These are phyloP conservation scores for Mycena chlorophos DNA, from an alignment of 768 basidiomycete genomes.

Conservation along the genomic window DNA sequence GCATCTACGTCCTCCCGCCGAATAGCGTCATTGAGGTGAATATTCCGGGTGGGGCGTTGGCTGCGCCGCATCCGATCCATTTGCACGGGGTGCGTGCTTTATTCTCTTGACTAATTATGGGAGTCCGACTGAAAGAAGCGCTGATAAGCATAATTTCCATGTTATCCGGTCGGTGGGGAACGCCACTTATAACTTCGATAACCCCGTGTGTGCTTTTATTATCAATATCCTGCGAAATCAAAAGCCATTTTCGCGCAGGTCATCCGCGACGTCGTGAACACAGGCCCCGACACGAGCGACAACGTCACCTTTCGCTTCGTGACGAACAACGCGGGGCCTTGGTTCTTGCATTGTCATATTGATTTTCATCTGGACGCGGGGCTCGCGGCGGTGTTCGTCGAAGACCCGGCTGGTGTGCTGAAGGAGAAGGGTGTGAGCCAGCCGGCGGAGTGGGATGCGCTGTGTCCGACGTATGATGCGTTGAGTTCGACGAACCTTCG, in stretches of 20 bases:
- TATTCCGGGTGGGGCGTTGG: conserved; percentile 29
- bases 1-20: conserved; percentile 38
- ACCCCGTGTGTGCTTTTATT: too few relatives aligned
- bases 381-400: too few relatives aligned
- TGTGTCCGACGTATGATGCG: too few relatives aligned
- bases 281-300: conserved; percentile 7
- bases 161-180: conserved; percentile 33
- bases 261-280: conserved; percentile 15
- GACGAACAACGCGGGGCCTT: conserved; percentile 17
- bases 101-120: too few relatives aligned
- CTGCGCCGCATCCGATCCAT: conserved; percentile 16
- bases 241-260: too few relatives aligned
- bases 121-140: not conserved
- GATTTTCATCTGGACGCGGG: conserved; percentile 15
- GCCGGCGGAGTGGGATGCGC: too few relatives aligned
- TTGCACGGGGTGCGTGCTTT: conserved; percentile 16
- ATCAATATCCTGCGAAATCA: too few relatives aligned
- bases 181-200: conserved; percentile 30
- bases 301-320: conserved; percentile 19
- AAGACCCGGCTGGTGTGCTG: too few relatives aligned
- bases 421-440: too few relatives aligned
- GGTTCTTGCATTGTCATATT: conserved; percentile 19
- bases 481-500: too few relatives aligned
- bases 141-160: conserved; percentile 29
- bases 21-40: conserved; percentile 44